Evolutionary conservation across 2,329 filamentous ascomycete genomes (phyloP).

Genomic region (Clonostachys chloroleuca): DNA sequence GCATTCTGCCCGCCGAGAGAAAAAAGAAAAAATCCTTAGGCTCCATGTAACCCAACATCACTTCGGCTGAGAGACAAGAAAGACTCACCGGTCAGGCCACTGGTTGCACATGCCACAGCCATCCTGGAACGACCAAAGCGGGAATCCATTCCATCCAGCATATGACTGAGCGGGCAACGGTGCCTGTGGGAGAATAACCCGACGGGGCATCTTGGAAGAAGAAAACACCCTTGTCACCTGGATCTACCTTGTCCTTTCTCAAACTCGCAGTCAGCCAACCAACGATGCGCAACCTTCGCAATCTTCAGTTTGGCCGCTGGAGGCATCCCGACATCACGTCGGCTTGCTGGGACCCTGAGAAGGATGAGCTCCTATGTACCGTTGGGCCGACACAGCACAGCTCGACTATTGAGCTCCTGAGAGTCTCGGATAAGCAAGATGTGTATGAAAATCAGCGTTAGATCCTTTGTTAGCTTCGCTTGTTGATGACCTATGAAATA

Average conservation of each 20-base stretch:
- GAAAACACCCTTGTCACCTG: not conserved
- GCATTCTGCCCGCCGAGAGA: too few species aligned
- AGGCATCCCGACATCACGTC: conserved; percentile 64
- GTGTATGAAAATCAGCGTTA: not conserved
- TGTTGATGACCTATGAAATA: not conserved
- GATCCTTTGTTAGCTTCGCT: conserved; percentile 1
- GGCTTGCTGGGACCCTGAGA: conserved; percentile 79
- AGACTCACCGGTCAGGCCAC: too few species aligned
- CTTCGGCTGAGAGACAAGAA: too few species aligned
- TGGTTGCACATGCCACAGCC: too few species aligned
- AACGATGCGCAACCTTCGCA: conserved; percentile 83
- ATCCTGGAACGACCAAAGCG: too few species aligned
- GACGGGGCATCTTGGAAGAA: not conserved
- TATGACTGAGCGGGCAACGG: too few species aligned
- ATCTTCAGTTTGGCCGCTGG: conserved; percentile 66
- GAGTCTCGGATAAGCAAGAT: conserved; percentile 32
- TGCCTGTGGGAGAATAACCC: too few species aligned
- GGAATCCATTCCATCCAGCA: too few species aligned
- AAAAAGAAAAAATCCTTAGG: too few species aligned
- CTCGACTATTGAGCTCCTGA: conserved; percentile 68
- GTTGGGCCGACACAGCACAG: conserved; percentile 73
- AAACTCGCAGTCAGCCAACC: not conserved
- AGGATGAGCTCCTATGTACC: conserved; percentile 74
- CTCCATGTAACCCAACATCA: too few species aligned
- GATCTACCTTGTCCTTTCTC: not conserved